A percentile compares a stretch with the other conserved stretches of the same genome.
These are phyloP conservation scores for Xylariaceae sp. DNA, from an alignment of 2,329 filamentous ascomycete genomes.

Conservation along the genomic window DNA sequence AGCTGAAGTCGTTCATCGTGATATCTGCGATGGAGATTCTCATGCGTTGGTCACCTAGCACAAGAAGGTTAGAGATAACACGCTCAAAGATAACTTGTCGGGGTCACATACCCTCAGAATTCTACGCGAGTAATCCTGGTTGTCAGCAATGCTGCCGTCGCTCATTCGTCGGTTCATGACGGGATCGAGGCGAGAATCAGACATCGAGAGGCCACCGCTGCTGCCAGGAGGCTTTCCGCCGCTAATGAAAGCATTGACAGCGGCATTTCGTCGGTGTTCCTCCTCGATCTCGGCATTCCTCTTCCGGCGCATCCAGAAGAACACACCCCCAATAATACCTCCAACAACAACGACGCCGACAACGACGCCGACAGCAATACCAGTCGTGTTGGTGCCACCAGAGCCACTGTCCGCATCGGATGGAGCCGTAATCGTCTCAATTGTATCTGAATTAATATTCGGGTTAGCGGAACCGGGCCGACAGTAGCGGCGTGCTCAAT, in stretches of 20 bases:
- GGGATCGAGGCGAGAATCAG: slow-evolving; percentile 84
- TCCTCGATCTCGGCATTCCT: slow-evolving; percentile 79
- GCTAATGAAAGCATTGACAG: slow-evolving; percentile 75
- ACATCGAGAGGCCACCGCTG: slow-evolving; percentile 69
- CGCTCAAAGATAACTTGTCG: not conserved
- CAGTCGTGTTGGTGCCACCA: slow-evolving; percentile 69
- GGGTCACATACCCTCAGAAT: slow-evolving; percentile 79
- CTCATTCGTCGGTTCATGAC: slow-evolving; percentile 85
- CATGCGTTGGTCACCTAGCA: slow-evolving; percentile 41
- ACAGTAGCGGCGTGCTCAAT: too few species aligned
- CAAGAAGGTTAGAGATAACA: slow-evolving; percentile 10
- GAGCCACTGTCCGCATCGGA: slow-evolving; percentile 34
- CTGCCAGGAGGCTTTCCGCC: slow-evolving; percentile 64
- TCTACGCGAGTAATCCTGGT: slow-evolving; percentile 93
- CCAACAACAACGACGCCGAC: slow-evolving; percentile 75
- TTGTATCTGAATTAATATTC: slow-evolving; percentile 1
- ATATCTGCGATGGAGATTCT: slow-evolving; percentile 33
- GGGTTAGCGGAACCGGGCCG: too few species aligned
- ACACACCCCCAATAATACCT: slow-evolving; percentile 66
- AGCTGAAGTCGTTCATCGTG: slow-evolving; percentile 39
- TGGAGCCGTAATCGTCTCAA: slow-evolving; percentile 23
- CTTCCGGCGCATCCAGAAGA: slow-evolving; percentile 76
- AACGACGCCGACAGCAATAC: slow-evolving; percentile 85
- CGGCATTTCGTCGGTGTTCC: slow-evolving; percentile 79
- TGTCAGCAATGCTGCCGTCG: slow-evolving; percentile 94